Base-by-base conservation (phyloP, 345 rosid species). In the Euphorbia lathyris region DNA sequence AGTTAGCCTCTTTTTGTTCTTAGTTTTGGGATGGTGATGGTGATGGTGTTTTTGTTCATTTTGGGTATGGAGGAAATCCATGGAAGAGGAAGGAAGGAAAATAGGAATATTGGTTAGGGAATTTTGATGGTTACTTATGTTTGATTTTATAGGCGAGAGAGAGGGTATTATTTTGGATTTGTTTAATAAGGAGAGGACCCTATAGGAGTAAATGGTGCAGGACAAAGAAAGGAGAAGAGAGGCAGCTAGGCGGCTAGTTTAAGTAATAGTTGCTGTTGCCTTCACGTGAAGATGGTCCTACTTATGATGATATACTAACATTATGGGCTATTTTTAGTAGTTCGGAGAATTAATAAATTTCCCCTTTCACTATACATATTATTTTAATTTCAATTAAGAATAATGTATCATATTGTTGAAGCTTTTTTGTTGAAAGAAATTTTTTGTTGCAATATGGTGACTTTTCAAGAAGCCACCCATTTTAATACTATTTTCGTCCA, bases 1-100 rank as follows among this genome's bases (percentile, higher is more conserved):
- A 20, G 86, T 82, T 63, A 94, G 79, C 83, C 93, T 87, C 83
- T 83, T 89, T 32, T 86, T 87, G 75, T 66, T 87, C 74, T 66
- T 59, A 27, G 72, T 75, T 42, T 22, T 73, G 14, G 29, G 58
- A 22, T 47, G 69, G 63, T 59, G 42, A 68, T 48, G 69, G 30
- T 34, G 3, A 2, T 34, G 38, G n/a, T n/a, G n/a, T n/a, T 65
- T 76, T 65, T 83, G 79, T 58, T 82, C 77, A 67, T 29, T 67
- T 50, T 70, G 68, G 23, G 61, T 23, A 16, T 42, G 45, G 56
- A 53, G 56, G 58, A 60, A 72, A 57, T 83, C 79, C 84, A 78
- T 85, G 30, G 1, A 48, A 14, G 52, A 63, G 26, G 4, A 29
- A 2, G 59, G 14, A 22, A 26, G 2, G 34, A 13, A 34, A 38